These are phyloP conservation scores for Pythium chondricola DNA, from an alignment of 352 stramenopile genomes.

Conservation along the genomic window DNA sequence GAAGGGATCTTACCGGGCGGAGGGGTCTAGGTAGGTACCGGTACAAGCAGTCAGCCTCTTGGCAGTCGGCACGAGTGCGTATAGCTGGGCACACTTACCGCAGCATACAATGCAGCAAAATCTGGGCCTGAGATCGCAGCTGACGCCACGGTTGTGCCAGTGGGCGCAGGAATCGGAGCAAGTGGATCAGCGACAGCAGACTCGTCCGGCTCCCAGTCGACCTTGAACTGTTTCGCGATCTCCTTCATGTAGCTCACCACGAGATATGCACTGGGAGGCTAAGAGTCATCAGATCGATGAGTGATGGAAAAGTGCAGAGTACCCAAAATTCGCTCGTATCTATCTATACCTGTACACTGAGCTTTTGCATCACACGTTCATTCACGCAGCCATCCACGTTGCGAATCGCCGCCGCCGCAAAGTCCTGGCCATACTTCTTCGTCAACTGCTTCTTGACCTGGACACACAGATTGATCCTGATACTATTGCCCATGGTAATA, in stretches of 20 bases:
- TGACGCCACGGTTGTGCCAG: conserved; percentile 74
- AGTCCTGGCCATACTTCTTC: conserved; percentile 89
- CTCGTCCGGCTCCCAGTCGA: conserved; percentile 91
- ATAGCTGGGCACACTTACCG: conserved; percentile 26
- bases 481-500: background rate
- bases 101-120: conserved; percentile 64
- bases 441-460: conserved; percentile 83
- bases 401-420: conserved; percentile 66
- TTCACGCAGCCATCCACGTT: conserved; percentile 90
- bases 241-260: conserved; percentile 96
- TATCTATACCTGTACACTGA: conserved; percentile 78
- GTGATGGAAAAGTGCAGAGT: background rate
- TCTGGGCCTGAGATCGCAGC: conserved; percentile 81
- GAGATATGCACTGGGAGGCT: conserved; percentile 91
- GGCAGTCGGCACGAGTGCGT: too few species aligned
- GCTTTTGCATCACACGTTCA: conserved; percentile 89
- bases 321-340: too few species aligned
- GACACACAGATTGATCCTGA: background rate
- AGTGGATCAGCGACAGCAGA: conserved; percentile 65
- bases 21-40: conserved; percentile 32
- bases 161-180: conserved; percentile 86
- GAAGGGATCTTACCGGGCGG: conserved; percentile 36
- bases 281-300: background rate
- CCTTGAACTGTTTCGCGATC: conserved; percentile 93
- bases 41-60: too few species aligned